Percentiles rank a stretch among this genome's conserved stretches.
Conservation (phyloP, 306 rosid genomes). For the Begonia peltatifolia region DNA sequence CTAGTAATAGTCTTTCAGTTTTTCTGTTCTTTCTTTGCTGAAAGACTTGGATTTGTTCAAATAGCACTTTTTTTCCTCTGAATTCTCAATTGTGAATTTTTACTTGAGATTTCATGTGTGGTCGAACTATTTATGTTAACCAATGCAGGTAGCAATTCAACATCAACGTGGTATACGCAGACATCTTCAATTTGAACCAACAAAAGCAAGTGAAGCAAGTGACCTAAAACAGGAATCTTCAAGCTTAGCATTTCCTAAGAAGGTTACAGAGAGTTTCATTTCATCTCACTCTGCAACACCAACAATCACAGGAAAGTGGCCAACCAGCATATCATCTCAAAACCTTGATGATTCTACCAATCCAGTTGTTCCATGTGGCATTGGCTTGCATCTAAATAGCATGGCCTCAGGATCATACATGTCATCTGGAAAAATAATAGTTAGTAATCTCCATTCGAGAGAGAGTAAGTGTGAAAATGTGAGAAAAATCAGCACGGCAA, state of each 20-base stretch:
- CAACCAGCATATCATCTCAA: background rate
- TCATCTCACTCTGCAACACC: too few relatives aligned
- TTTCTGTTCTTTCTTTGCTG: background rate
- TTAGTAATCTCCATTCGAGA: slow-evolving; percentile 1
- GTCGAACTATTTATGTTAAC: background rate
- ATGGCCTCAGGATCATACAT: background rate
- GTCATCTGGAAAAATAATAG: slow-evolving; percentile 1
- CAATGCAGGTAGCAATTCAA: slow-evolving; percentile 6
- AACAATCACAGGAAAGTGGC: too few relatives aligned
- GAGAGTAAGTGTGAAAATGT: background rate
- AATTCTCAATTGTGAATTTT: too few relatives aligned
- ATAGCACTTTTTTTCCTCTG: too few relatives aligned
- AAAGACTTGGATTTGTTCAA: too few relatives aligned
- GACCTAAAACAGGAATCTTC: too few relatives aligned
- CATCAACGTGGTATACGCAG: slow-evolving; percentile 10
- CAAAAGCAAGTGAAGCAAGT: background rate
- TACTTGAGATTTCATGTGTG: too few relatives aligned
- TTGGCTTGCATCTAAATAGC: background rate
- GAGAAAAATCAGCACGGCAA: background rate
- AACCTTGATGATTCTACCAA: too few relatives aligned
- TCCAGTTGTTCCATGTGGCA: background rate
- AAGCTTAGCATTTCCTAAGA: too few relatives aligned
- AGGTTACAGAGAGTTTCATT: too few relatives aligned
- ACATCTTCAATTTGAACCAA: slow-evolving; percentile 17
- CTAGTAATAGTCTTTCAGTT: background rate